Evolutionary conservation across 768 basidiomycete genomes (phyloP), one percentile per base, ranked within the genome.

Genomic region (Dacryopinax primogenitus): DNA sequence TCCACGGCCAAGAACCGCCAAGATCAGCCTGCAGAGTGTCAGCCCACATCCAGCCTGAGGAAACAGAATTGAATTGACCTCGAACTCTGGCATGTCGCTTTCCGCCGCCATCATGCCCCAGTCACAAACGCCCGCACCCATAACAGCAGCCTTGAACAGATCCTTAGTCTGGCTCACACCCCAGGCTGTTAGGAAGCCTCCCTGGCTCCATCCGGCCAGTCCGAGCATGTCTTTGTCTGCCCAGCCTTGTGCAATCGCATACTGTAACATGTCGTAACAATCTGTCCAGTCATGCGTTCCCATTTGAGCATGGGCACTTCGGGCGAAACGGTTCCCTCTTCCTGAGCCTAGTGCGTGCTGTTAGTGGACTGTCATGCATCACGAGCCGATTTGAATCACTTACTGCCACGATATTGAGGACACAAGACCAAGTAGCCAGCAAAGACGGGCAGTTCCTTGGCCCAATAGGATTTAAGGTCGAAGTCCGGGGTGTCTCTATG

Each of bases 271-370:
- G 16, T 47, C 65, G 28, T 68, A 62, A n/a, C 63, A 63, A 58
- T 68, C 67, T 9, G 67, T 66, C 67, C 67, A 68, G 33, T 68
- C 67, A 21, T 62, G 41, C 28, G 67, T 64, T 33, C 67, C 67
- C 41, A 68, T 51, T 13, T 63, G 44, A 35, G 62, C 28, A 39
- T 65, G 36, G n/a, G 63, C 63, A 1, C 65, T 34, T 44, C 62
- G 35, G 3, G 67, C 67, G 30, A 68, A 68, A 6, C 21, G 63
- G n/a, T 62, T 32, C 3, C 67, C 67, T n/a, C 65, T n/a, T 18
- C 67, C 67, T 16, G 44, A 15, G 35, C 67, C 67, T 68, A 32
- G 23, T 15, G 26, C 18, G 30, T 21, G 21, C 21, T 9, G 4
- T 11, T 21, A 58, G 4, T 21, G 18, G 36, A 18, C 9, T 37